These are phyloP conservation scores for Ophiostoma sp. DNA, from an alignment of 2,329 filamentous ascomycete species.

Conservation along the genomic window DNA sequence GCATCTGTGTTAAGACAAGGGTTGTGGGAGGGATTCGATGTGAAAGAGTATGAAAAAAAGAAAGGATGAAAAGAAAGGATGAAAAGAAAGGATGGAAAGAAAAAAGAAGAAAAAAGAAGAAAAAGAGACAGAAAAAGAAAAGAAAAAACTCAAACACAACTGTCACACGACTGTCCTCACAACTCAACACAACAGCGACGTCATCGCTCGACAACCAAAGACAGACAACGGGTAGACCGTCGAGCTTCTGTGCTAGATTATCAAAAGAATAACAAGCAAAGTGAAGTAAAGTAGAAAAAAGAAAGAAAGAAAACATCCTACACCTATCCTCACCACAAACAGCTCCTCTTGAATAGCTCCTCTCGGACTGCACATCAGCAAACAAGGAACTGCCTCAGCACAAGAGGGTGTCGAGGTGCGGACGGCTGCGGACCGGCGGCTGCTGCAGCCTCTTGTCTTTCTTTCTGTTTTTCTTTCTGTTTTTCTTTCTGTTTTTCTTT, in stretches of 20 bases:
- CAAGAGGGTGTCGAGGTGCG: constrained; percentile 1
- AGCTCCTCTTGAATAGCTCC: too few relatives aligned
- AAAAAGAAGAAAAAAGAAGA: not conserved
- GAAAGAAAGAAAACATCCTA: too few relatives aligned
- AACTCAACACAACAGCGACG: not conserved
- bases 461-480: too few relatives aligned
- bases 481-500: too few relatives aligned
- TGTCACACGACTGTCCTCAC: not conserved
- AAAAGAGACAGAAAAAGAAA: not conserved
- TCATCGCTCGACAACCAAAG: not conserved
- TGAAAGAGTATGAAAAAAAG: not conserved
- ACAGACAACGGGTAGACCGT: too few relatives aligned
- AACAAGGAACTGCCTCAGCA: not conserved
- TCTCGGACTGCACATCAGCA: not conserved
- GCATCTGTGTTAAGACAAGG: too few relatives aligned
- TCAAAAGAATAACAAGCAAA: too few relatives aligned
- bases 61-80: not conserved
- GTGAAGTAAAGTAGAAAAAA: too few relatives aligned
- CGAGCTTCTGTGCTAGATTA: too few relatives aligned
- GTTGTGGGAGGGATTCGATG: not conserved
- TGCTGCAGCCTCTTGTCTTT: too few relatives aligned
- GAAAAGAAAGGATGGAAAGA: not conserved
- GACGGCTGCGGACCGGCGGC: not conserved
- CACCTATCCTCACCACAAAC: too few relatives aligned
- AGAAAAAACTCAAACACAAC: not conserved